Base-by-base conservation (phyloP, 345 rosid genomes). In the Populus nigra region DNA sequence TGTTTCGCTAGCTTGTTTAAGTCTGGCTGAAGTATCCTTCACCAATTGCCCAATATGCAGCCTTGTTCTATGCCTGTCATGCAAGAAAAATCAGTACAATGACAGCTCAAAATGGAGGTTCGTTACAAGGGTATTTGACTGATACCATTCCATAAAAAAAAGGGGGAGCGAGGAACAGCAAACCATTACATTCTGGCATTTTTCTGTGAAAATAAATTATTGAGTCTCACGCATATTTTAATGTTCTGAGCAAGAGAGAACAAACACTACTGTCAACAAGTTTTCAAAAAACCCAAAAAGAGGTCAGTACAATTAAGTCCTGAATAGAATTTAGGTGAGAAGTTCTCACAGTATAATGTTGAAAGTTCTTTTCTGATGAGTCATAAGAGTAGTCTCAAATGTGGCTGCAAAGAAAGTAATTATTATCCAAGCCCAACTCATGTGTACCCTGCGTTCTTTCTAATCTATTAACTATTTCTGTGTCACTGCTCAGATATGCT, bases 21-120 rank as follows among this genome's bases (percentile, higher is more conserved):
- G 94, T 83, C 86, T 96, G 73, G 94, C 90, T n/a, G 97, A 88
- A 71, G 99, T 93, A 74, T 96, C 97, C 87, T 93, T 96, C 85
- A 96, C 99, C 65, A 96, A 62, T 75, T 91, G 90, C 79, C 94
- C 93, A 27, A 93, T 93, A 86, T 91, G 91, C 20, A 90, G 79
- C 80, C 97, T 89, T 53, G 94, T 92, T 87, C 91, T 92, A 80
- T 86, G 98, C 86, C 99, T 96, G 84, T 79, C 65, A 74, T 47
- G 65, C 35, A 78, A 79, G 31, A 78, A 61, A 81, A 76, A 29
- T 45, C 79, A 86, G 50, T 33, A 31, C n/a, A 68, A 65, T 8
- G 15, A 31, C 36, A 47, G 27, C n/a, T 50, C 66, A 68, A 39
- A 33, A 67, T 12, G 33, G 17, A 50, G n/a, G 11, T 73, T 10